These are phyloP conservation scores for Didymella pinodella DNA, from an alignment of 2,329 filamentous ascomycete species.

Conservation along the genomic window DNA sequence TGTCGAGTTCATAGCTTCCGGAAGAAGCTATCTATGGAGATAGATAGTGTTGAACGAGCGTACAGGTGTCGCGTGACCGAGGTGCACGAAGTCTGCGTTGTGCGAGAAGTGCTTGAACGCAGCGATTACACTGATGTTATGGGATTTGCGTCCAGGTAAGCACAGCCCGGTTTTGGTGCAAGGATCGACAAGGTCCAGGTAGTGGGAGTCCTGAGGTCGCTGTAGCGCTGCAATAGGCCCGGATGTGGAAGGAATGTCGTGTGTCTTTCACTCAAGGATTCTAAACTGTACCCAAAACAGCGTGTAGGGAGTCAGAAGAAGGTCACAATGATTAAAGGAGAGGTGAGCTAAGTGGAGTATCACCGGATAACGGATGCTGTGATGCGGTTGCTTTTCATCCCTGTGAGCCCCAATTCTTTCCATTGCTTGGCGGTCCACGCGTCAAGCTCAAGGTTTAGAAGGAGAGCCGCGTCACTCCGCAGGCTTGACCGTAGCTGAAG, in stretches of 20 bases:
- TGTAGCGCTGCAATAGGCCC: slow-evolving; percentile 10
- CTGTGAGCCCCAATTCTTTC: slow-evolving; percentile 17
- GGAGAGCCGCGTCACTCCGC: slow-evolving; percentile 13
- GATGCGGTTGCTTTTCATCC: slow-evolving; percentile 16
- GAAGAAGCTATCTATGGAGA: neutral
- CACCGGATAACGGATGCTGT: slow-evolving; percentile 12
- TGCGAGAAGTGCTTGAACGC: neutral
- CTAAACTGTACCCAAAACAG: neutral
- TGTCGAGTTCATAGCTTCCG: slow-evolving; percentile 21
- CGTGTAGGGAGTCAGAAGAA: slow-evolving; percentile 4
- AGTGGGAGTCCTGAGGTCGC: slow-evolving; percentile 10
- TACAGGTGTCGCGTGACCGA: slow-evolving; percentile 12
- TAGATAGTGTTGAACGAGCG: neutral
- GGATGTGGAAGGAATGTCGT: slow-evolving; percentile 7
- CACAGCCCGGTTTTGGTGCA: slow-evolving; percentile 15
- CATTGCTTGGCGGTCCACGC: slow-evolving; percentile 20
- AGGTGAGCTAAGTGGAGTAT: slow-evolving; percentile 17
- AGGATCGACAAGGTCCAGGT: slow-evolving; percentile 12
- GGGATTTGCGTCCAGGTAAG: slow-evolving; percentile 11
- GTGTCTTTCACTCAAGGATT: slow-evolving; percentile 1
- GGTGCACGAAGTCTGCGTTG: slow-evolving; percentile 1
- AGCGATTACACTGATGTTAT: slow-evolving; percentile 10
- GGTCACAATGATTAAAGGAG: slow-evolving; percentile 17
- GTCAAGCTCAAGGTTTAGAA: slow-evolving; percentile 15
- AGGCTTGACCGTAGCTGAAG: slow-evolving; percentile 9